phyloP scores from a whole-genome alignment of 75 land plant species.

The Adiantum capillusveneris region DNA sequence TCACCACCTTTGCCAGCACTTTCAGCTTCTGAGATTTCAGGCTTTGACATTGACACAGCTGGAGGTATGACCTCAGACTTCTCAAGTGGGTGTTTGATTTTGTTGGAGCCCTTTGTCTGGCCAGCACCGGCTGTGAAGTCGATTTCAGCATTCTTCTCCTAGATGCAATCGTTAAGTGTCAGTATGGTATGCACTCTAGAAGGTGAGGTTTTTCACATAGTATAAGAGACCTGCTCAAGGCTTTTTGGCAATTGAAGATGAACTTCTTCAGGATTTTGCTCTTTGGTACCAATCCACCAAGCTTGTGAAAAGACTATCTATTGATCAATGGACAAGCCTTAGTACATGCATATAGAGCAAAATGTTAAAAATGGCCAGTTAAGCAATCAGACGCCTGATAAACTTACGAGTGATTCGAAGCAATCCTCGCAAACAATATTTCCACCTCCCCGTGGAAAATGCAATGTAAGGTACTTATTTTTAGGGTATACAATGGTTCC shows the following conservation, averaged over 20 bases:
- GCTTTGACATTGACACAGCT: conserved; percentile 19
- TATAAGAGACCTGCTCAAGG: conserved; percentile 41
- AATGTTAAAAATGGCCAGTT: neutral
- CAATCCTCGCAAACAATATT: conserved; percentile 77
- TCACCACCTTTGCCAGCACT: conserved; percentile 14
- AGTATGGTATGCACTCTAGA: conserved; percentile 4
- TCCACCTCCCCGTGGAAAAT: conserved; percentile 57
- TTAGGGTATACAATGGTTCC: conserved; percentile 90
- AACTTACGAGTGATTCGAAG: conserved; percentile 75
- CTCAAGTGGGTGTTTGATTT: neutral
- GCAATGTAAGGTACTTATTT: conserved; percentile 82
- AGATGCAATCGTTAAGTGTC: neutral
- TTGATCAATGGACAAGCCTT: neutral
- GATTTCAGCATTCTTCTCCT: conserved; percentile 51
- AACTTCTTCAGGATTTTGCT: conserved; percentile 84
- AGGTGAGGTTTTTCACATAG: neutral
- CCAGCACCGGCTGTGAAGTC: conserved; percentile 94
- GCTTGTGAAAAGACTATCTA: conserved; percentile 97
- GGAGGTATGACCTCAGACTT: conserved; percentile 12
- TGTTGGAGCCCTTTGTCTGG: neutral
- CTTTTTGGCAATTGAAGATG: conserved; percentile 65
- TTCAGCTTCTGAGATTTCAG: conserved; percentile 18
- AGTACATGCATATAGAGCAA: neutral
- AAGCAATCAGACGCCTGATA: neutral
- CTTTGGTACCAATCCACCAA: conserved; percentile 94